These are phyloP conservation scores for Pestalotiopsis sp. DNA, from an alignment of 2,329 filamentous ascomycete species.

Conservation along the genomic window DNA sequence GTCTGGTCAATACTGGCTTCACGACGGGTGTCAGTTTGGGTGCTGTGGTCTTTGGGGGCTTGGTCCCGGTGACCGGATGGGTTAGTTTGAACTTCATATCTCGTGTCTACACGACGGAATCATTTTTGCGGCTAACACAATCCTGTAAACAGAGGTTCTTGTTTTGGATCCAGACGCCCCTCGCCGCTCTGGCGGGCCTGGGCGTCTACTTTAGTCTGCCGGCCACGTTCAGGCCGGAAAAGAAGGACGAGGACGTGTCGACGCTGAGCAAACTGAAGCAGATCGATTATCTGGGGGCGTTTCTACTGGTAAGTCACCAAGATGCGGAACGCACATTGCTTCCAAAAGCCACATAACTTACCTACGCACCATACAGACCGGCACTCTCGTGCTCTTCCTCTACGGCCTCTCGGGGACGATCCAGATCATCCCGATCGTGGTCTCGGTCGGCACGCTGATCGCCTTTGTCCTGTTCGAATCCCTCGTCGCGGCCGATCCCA, in stretches of 20 bases:
- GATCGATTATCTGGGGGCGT: conserved; percentile 76
- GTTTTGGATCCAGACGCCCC: conserved; percentile 73
- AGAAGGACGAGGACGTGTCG: conserved; percentile 42
- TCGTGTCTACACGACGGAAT: not conserved
- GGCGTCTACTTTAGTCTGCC: conserved; percentile 71
- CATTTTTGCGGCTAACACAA: not conserved
- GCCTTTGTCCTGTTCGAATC: conserved; percentile 67
- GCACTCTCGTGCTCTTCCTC: conserved; percentile 72
- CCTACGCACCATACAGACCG: conserved; percentile 44
- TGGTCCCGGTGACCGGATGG: conserved; percentile 71
- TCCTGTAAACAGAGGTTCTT: conserved; percentile 59
- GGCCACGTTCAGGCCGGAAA: conserved; percentile 27
- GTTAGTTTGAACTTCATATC: conserved; percentile 43
- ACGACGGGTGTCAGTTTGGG: conserved; percentile 73
- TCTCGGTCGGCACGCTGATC: conserved; percentile 55
- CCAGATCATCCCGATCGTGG: conserved; percentile 58
- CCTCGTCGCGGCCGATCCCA: conserved; percentile 66
- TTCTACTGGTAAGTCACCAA: conserved; percentile 56
- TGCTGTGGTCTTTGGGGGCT: conserved; percentile 68
- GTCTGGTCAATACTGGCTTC: conserved; percentile 72
- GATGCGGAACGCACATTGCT: not conserved
- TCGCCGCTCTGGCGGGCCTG: conserved; percentile 62
- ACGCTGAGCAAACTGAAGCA: conserved; percentile 58
- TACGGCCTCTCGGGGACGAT: conserved; percentile 70
- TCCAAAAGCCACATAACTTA: conserved; percentile 4